Evolutionary conservation across 208 protist genomes (phyloP), one percentile per base, ranked within the genome.

Genomic region (Leptomonas seymouri): DNA sequence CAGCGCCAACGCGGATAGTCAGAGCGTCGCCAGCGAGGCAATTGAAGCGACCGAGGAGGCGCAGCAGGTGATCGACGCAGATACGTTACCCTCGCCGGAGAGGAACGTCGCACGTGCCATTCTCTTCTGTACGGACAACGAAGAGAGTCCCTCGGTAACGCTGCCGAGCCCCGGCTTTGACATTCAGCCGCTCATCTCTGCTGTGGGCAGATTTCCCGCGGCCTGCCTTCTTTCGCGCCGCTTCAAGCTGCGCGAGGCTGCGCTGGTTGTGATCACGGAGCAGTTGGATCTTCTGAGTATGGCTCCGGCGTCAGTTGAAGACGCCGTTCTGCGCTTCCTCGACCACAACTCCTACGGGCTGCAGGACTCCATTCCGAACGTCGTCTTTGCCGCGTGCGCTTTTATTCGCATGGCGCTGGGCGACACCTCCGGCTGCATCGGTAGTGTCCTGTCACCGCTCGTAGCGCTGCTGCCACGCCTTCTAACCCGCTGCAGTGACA

Each of bases 181-280:
- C 39, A 55, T 78, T 1, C 72, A 74, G 20, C 55, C 72, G 16
- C 76, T 90, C 7, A 81, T 31, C 36, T 48, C 45, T 42, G 69
- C 53, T 1, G 44, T 93, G 18, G 93, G 93, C 16, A 42, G 20
- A 14, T 95, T 86, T 65, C 72, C 83, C 2, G 86, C 87, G 5
- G 74, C 84, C 16, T 96, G 91, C 61, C 68, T 97, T n/a, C 78
- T 93, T 53, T 91, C 86, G 8, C 48, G 69, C 2, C 76, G 80
- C 15, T 95, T 91, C 58, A 88, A 87, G 64, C 64, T 96, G 25
- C 89, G 93, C 18, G 93, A 97, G 72, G 75, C 85, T 0, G 84
- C 84, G 1, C 50, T 97, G 45, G 58, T 76, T 2, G 81, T 80
- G 8, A 54, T 93, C 11, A 80, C 71, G 14, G 80, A 86, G 27